Percentiles rank a stretch among this genome's conserved stretches.
phyloP scores from a whole-genome alignment of 2,329 filamentous ascomycete species.

The Diaporthe vaccinii region DNA sequence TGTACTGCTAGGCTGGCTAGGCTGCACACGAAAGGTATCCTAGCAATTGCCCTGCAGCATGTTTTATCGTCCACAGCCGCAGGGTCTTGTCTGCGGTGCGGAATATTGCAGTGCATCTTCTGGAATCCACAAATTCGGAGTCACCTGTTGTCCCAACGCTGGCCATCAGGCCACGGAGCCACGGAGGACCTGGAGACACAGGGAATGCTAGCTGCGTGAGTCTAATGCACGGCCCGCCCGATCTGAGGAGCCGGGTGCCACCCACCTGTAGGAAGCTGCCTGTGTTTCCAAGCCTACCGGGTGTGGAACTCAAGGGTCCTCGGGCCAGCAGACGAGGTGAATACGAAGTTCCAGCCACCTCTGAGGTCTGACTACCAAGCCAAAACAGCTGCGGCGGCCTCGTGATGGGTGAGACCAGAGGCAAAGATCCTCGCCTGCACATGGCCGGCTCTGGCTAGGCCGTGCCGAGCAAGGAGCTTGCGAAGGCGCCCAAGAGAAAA shows the following conservation, averaged over 20 bases:
- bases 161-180: conserved; percentile 29
- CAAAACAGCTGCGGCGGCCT: conserved; percentile 19
- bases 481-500: neutral
- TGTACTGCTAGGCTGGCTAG: neutral
- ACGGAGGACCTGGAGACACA: conserved; percentile 14
- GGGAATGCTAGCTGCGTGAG: conserved; percentile 35
- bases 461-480: conserved; percentile 3
- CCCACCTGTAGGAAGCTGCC: conserved; percentile 1
- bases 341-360: conserved; percentile 39
- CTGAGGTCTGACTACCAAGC: conserved; percentile 23
- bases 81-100: neutral
- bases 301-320: conserved; percentile 28
- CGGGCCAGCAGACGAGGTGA: conserved; percentile 14
- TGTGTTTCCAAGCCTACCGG: neutral
- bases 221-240: conserved; percentile 39
- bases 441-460: conserved; percentile 1
- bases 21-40: neutral
- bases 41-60: neutral
- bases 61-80: neutral
- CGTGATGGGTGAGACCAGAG: conserved; percentile 35
- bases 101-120: neutral
- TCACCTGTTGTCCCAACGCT: conserved; percentile 15
- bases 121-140: neutral
- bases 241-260: conserved; percentile 21
- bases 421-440: neutral